Evolutionary conservation across 768 basidiomycete species (phyloP).

Genomic region (Amanita phalloides): DNA sequence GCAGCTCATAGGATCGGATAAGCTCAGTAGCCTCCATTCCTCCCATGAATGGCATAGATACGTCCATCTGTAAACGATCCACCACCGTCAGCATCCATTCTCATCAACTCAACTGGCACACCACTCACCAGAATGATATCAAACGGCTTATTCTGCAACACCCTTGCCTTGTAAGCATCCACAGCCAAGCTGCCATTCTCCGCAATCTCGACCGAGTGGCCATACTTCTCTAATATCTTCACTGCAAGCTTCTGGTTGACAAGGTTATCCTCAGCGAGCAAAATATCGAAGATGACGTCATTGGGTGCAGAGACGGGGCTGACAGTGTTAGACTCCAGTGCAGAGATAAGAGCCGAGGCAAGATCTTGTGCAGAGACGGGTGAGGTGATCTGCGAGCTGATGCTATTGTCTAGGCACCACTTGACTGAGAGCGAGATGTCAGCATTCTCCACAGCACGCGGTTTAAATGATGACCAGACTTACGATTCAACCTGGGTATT

Average conservation of each 20-base stretch:
- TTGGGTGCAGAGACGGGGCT: slow-evolving; percentile 79
- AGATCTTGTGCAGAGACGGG: slow-evolving; percentile 85
- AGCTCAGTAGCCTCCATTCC: slow-evolving; percentile 96
- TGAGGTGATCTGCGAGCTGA: slow-evolving; percentile 89
- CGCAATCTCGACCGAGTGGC: slow-evolving; percentile 91
- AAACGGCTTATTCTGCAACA: slow-evolving; percentile 62
- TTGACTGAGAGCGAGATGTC: slow-evolving; percentile 46
- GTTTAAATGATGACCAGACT: slow-evolving; percentile 15
- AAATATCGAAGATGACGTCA: slow-evolving; percentile 82
- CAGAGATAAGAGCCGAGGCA: slow-evolving; percentile 84
- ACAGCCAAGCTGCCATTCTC: slow-evolving; percentile 94
- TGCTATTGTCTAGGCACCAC: slow-evolving; percentile 95
- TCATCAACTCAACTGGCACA: not conserved
- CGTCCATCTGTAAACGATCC: slow-evolving; percentile 66
- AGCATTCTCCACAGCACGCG: slow-evolving; percentile 5
- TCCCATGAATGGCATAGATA: slow-evolving; percentile 98
- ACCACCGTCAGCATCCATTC: slow-evolving; percentile 1
- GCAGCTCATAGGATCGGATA: slow-evolving; percentile 77
- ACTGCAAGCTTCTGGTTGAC: slow-evolving; percentile 95
- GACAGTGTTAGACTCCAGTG: slow-evolving; percentile 90
- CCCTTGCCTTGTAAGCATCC: slow-evolving; percentile 79
- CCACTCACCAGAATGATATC: slow-evolving; percentile 79
- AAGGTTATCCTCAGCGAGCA: slow-evolving; percentile 94
- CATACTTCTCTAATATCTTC: slow-evolving; percentile 93
- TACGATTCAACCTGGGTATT: slow-evolving; percentile 66